Percentiles rank a stretch among this genome's conserved stretches.
Evolutionary conservation across 805 yeast genomes (phyloP).

Genomic region (Yamadazyma olivae): DNA sequence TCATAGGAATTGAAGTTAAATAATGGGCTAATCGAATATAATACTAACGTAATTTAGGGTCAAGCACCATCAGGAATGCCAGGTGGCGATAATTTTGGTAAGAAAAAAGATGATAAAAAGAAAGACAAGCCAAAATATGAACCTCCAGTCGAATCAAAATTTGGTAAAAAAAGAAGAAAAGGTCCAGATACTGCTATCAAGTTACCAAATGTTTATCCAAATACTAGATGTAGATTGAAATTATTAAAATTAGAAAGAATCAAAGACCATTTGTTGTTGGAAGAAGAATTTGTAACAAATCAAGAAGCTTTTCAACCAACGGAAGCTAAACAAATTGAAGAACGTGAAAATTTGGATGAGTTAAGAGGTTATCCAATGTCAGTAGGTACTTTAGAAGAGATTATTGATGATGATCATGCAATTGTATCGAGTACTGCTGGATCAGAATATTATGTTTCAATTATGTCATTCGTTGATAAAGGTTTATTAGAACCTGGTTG

Average conservation of each 20-base stretch:
- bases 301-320: conserved; percentile 95
- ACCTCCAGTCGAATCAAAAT: conserved; percentile 94
- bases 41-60: conserved; percentile 32
- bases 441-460: conserved; percentile 95
- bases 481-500: conserved; percentile 96
- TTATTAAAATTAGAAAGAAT: conserved; percentile 91
- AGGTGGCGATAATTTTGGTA: conserved; percentile 44
- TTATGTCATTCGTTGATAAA: conserved; percentile 94
- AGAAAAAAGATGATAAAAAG: conserved; percentile 59
- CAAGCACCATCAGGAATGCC: conserved; percentile 56
- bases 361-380: conserved; percentile 96
- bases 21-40: no score
- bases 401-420: conserved; percentile 98
- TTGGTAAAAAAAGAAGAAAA: conserved; percentile 89
- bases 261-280: conserved; percentile 90
- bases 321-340: conserved; percentile 95
- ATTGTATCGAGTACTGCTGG: conserved; percentile 95
- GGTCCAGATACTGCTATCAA: conserved; percentile 85
- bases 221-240: conserved; percentile 89
- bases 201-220: conserved; percentile 86
- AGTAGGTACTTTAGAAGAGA: conserved; percentile 94
- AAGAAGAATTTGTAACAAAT: conserved; percentile 93
- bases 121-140: conserved; percentile 95
- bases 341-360: conserved; percentile 91
- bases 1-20: no score